Conservation (phyloP, 192 early-diverging fungal genomes). For the Coemansia reversa region DNA sequence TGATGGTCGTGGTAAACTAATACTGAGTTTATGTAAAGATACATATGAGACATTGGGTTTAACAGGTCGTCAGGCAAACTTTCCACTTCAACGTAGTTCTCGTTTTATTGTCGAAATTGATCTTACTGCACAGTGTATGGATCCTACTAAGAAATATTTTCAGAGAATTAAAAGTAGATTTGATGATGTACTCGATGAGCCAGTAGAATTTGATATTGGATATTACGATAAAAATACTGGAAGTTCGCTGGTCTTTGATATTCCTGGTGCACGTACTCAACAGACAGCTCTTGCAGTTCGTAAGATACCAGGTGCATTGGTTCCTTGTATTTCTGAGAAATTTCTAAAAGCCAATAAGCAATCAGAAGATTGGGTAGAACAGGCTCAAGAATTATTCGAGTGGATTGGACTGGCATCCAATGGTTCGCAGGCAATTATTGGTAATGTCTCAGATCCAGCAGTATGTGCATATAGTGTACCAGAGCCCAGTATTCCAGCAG, state of each 20-base stretch:
- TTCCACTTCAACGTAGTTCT: conserved; percentile 39
- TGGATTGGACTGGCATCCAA: conserved; percentile 40
- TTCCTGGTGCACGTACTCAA: conserved; percentile 16
- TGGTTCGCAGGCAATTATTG: conserved; percentile 5
- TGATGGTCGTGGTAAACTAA: conserved; percentile 33
- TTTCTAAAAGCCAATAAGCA: conserved; percentile 2
- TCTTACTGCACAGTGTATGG: conserved; percentile 21
- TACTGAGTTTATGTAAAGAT: conserved; percentile 47
- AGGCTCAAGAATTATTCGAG: conserved; percentile 36
- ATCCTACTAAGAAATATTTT: conserved; percentile 36
- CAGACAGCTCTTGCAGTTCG: background rate
- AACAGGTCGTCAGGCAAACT: conserved; percentile 21
- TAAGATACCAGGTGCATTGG: background rate
- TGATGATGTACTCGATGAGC: conserved; percentile 16
- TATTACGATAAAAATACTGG: conserved; percentile 25
- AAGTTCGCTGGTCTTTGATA: conserved; percentile 23
- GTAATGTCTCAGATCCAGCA: background rate
- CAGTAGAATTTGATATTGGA: conserved; percentile 26
- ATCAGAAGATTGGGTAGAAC: conserved; percentile 28
- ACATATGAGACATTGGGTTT: conserved; percentile 41
- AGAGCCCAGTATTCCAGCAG: background rate
- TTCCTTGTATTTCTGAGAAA: conserved; percentile 8
- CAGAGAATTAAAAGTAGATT: conserved; percentile 27
- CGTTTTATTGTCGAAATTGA: conserved; percentile 36
- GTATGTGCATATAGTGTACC: conserved; percentile 22